Base-by-base conservation (phyloP, 2,329 filamentous ascomycete genomes). In the Albophoma yamanashiensis region DNA sequence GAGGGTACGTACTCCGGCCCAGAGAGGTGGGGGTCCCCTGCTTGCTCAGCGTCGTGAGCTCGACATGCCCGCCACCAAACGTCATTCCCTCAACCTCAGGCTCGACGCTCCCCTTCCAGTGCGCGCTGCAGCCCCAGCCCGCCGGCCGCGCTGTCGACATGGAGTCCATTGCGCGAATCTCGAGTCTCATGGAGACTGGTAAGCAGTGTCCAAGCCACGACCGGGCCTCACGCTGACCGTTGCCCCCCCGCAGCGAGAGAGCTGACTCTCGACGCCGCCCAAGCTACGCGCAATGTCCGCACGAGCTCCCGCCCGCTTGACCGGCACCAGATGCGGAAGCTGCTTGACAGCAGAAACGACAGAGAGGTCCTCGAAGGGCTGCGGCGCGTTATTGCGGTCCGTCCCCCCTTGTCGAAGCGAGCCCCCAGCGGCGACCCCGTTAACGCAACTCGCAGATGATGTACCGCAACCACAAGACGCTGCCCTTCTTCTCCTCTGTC, bases 101-200 rank as follows among this genome's bases (percentile, higher is more conserved):
- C 50, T 34, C 47, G 25, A 17, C 45, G 15, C 45, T 31, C 47
- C 47, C 47, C 47, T 31, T 27, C 27, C 25, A 9, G 47, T 34
- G 27, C 15, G 47, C 27, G 61, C 60, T 56, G 59, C 56, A 50
- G 56, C 42, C 40, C 59, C 42, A 58, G 45, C 56, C 39, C 31
- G 17, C 38, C n/a, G 25, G 12, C 53, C 53, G 25, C 52, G 25
- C 52, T 34, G 27, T 36, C 65, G 69, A 62, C 60, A 99, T 99
- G 94, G 94, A 99, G 83, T 96, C 93, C 27, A 92, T 97, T 72
- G 92, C 93, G 65, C 85, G 90, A 70, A 95, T 99, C 75, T 96
- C 92, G 67, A 91, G 86, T 73, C 85, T 97, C 77, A 87, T 99
- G 74, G 94, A 97, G 80, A 94, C 89, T 76, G 92, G 93, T 96